Evolutionary conservation across 1,139 yeast species (phyloP).

Genomic region (Geotrichum australiense): DNA sequence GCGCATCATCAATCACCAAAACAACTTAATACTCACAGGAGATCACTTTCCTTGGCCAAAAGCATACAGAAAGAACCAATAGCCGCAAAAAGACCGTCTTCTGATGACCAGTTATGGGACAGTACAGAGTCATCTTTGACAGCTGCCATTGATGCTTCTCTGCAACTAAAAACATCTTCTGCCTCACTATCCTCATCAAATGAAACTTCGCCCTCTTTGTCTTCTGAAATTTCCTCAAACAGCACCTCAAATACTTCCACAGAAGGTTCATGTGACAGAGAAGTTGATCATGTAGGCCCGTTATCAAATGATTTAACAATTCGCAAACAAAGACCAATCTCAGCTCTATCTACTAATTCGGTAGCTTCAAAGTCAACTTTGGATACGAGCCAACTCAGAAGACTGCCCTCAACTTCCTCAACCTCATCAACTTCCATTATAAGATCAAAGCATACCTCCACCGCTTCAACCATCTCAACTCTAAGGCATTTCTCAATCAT

Average conservation of each 20-base stretch:
- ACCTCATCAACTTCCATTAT: conserved; percentile 7
- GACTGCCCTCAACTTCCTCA: conserved; percentile 6
- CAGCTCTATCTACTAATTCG: conserved; percentile 11
- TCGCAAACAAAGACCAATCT: conserved; percentile 11
- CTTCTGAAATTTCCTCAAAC: conserved; percentile 18
- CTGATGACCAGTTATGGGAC: conserved; percentile 24
- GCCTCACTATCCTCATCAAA: conserved; percentile 20
- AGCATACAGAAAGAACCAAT: no score
- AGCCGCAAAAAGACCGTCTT: conserved; percentile 23
- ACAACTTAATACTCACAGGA: no score
- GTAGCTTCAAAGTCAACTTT: conserved; percentile 11
- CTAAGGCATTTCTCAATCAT: conserved; percentile 22
- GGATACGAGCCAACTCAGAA: conserved; percentile 5
- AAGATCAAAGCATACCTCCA: conserved; percentile 23
- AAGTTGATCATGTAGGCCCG: conserved; percentile 9
- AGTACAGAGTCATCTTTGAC: conserved; percentile 17
- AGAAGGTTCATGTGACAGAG: conserved; percentile 7
- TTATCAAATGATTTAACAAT: conserved; percentile 1
- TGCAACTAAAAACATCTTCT: conserved; percentile 27
- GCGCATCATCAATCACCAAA: no score
- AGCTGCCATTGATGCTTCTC: conserved; percentile 13
- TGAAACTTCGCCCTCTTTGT: conserved; percentile 11
- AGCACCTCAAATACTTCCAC: conserved; percentile 7
- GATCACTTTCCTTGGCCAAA: no score
- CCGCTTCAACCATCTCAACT: conserved; percentile 25